Percentiles rank a stretch among this genome's conserved stretches.
phyloP scores from a whole-genome alignment of 192 early-diverging fungal genomes.

The Coemansia sp. region DNA sequence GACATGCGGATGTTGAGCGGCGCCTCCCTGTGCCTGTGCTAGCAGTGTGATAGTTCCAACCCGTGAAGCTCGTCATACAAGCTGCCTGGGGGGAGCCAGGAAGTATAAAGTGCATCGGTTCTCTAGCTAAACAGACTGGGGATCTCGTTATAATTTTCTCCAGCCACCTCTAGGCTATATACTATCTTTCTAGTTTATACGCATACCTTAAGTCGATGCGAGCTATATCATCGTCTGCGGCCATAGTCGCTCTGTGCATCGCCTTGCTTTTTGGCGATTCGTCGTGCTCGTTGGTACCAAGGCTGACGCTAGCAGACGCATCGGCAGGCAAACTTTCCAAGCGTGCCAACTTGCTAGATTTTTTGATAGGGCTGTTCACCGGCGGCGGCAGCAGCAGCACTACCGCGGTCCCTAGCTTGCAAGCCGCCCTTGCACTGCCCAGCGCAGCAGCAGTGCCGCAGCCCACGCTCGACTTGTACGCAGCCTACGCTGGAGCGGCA shows the following conservation, averaged over 20 bases:
- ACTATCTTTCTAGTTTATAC: background rate
- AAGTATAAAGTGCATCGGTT: background rate
- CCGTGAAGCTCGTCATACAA: background rate
- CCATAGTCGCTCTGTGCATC: background rate
- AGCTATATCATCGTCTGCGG: background rate
- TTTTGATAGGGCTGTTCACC: no score
- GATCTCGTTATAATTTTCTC: background rate
- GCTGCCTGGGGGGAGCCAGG: background rate
- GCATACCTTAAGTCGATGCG: background rate
- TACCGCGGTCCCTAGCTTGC: background rate
- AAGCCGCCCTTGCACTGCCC: background rate
- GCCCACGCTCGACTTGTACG: constrained; percentile 19
- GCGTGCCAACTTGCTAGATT: background rate
- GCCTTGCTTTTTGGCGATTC: background rate
- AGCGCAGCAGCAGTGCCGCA: background rate
- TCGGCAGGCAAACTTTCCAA: background rate
- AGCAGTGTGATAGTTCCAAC: background rate
- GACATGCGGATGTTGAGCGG: background rate
- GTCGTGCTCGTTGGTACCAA: background rate
- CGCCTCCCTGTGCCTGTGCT: background rate
- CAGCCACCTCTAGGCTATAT: background rate
- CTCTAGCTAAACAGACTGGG: background rate
- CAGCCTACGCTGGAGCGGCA: constrained; percentile 36
- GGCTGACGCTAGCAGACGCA: background rate
- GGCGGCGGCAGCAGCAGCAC: background rate